Evolutionary conservation across 805 yeast genomes (phyloP), one percentile per base, ranked within the genome.

Genomic region (Metschnikowia bowlesiae): DNA sequence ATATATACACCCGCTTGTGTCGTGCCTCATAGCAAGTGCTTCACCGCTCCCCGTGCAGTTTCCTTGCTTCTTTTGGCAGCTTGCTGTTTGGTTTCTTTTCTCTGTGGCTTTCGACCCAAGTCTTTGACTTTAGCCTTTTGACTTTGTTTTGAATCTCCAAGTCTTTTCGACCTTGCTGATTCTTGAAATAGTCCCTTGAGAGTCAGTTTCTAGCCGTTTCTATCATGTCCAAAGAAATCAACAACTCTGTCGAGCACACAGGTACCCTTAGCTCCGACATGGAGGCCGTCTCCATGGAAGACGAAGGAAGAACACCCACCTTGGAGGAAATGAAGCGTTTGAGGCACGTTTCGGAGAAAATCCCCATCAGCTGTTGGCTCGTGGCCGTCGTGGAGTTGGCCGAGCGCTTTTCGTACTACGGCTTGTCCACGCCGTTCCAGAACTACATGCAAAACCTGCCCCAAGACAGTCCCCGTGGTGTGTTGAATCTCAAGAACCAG

Each of bases 401-500:
- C 44, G 96, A 87, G 68, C 79, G 96, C 57, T 87, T 87, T 64
- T 78, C 92, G 10, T 87, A 83, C 72, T 87, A 87, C 61, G 94
- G 95, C 62, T 71, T 85, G 53, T 77, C 84, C 43, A 86, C 87
- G 51, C 86, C 89, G 7, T 82, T 87, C 70, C 85, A 81, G 70
- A 87, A 87, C 70, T 87, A 85, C 67, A 84, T 87, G 85, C 87
- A 84, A 65, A 71, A 80, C 53, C 63, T 66, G 36, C 74, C 75
- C n/a, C 41, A 58, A 43, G 72, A 67, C 53, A 41, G 51, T 14
- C 75, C 76, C 14, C 55, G 60, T 32, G 87, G 89, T 66, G 81
- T 84, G 9, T 74, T 87, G 53, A 76, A 78, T 44, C 73, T 84
- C 58, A 83, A 84, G 48, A 71, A 78, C 50, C 75, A 75, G 51